A percentile compares a stretch with the other conserved stretches of the same genome.
These are phyloP conservation scores for Madurella fahalii DNA, from an alignment of 2,329 filamentous ascomycete genomes.

Conservation along the genomic window DNA sequence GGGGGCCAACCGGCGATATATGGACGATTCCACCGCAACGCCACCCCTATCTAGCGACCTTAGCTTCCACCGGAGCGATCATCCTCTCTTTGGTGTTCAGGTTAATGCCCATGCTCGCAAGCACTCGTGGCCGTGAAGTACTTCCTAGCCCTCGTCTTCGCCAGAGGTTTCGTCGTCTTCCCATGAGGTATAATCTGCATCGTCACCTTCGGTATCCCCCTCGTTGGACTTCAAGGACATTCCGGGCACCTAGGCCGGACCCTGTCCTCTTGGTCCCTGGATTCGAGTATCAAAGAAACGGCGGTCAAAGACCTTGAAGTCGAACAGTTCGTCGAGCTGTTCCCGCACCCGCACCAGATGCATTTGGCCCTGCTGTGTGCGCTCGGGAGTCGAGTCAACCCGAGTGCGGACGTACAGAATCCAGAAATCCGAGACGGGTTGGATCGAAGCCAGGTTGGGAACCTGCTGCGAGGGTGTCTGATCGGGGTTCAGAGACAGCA, in stretches of 20 bases:
- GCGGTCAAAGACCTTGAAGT: constrained; percentile 49
- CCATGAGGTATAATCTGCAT: not conserved
- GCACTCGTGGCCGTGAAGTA: not conserved
- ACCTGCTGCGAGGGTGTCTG: constrained; percentile 31
- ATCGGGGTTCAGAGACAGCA: constrained; percentile 28
- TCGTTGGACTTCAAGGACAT: not conserved
- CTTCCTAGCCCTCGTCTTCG: not conserved
- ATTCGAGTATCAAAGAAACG: constrained; percentile 51
- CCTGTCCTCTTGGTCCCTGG: constrained; percentile 18
- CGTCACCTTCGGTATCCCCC: not conserved
- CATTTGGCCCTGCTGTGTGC: constrained; percentile 52
- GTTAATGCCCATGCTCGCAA: too few relatives aligned
- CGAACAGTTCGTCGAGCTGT: constrained; percentile 50
- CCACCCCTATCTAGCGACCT: too few relatives aligned
- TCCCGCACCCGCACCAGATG: constrained; percentile 43
- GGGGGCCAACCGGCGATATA: too few relatives aligned
- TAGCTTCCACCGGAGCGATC: too few relatives aligned
- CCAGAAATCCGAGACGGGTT: constrained; percentile 50
- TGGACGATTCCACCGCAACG: too few relatives aligned
- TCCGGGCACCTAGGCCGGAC: constrained; percentile 6
- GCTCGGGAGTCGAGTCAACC: constrained; percentile 54
- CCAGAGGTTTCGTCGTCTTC: not conserved
- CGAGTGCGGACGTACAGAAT: constrained; percentile 51
- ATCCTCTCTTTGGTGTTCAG: too few relatives aligned
- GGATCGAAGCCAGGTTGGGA: constrained; percentile 41